Conservation (phyloP, 768 basidiomycete species). For the Cubamyces sp. region DNA sequence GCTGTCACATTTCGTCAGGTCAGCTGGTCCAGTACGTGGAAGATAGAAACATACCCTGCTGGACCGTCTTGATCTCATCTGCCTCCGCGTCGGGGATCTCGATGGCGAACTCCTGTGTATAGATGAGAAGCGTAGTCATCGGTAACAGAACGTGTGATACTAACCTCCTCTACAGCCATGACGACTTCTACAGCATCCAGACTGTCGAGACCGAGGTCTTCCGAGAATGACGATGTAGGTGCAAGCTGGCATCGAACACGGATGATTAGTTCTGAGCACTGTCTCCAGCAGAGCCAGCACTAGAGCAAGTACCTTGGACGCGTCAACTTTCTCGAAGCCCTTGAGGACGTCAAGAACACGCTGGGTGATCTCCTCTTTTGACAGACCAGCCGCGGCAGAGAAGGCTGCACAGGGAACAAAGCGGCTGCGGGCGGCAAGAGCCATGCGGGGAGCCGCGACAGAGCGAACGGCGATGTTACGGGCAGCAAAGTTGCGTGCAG, state of each 20-base stretch:
- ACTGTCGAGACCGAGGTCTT: conserved; percentile 92
- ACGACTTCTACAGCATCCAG: conserved; percentile 97
- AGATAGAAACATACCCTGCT: conserved; percentile 66
- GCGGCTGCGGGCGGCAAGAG: conserved; percentile 28
- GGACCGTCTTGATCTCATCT: conserved; percentile 90
- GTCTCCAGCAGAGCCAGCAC: no score
- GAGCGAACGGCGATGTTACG: conserved; percentile 51
- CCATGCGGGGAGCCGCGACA: conserved; percentile 22
- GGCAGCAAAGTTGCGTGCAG: conserved; percentile 24
- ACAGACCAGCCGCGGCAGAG: conserved; percentile 69
- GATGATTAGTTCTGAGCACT: background rate
- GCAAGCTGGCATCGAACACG: conserved; percentile 54
- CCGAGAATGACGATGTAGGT: conserved; percentile 64
- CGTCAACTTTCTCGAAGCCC: conserved; percentile 88
- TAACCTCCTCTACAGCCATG: conserved; percentile 96
- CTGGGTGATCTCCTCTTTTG: conserved; percentile 67
- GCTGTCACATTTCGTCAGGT: conserved; percentile 49
- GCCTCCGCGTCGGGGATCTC: conserved; percentile 98
- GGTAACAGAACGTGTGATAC: conserved; percentile 2
- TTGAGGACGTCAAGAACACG: conserved; percentile 85
- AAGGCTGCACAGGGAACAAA: conserved; percentile 52
- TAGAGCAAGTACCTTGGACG: conserved; percentile 56
- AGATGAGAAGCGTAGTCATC: background rate
- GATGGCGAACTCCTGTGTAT: conserved; percentile 87
- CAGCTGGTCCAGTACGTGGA: conserved; percentile 20